Percentiles rank a stretch among this genome's conserved stretches.
Conservation (phyloP, 1,139 yeast genomes). For the Sugiyamaella pinicola region DNA sequence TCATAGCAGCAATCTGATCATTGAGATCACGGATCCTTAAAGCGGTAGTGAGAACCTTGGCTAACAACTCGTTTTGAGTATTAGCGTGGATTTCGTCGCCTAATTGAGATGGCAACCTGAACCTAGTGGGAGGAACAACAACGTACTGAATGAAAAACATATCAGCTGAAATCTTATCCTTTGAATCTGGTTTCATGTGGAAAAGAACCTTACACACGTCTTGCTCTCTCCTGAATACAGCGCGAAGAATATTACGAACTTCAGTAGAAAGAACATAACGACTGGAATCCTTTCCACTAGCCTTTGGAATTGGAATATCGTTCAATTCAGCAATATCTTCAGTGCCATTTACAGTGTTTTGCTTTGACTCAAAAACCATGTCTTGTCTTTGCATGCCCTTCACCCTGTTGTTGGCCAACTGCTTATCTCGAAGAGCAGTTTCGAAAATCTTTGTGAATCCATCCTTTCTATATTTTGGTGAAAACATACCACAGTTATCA, state of each 20-base stretch:
- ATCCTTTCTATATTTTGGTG: constrained; percentile 92
- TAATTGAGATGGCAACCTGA: constrained; percentile 92
- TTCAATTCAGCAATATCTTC: constrained; percentile 37
- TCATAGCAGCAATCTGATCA: constrained; percentile 55
- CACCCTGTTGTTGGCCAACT: constrained; percentile 72
- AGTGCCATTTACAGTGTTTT: constrained; percentile 34
- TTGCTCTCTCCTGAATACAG: constrained; percentile 70
- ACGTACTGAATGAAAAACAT: constrained; percentile 85
- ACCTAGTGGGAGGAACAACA: constrained; percentile 95
- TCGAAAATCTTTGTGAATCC: constrained; percentile 93
- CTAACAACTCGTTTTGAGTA: constrained; percentile 83
- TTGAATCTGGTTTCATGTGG: constrained; percentile 69
- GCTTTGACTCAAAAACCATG: constrained; percentile 52
- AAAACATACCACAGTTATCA: constrained; percentile 93
- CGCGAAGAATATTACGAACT: constrained; percentile 72
- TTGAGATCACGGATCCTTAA: constrained; percentile 84
- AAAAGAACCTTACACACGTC: constrained; percentile 52
- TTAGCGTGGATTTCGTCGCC: constrained; percentile 97
- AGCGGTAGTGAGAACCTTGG: constrained; percentile 77
- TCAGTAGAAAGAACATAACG: constrained; percentile 88
- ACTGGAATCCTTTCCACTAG: constrained; percentile 61
- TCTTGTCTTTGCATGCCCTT: constrained; percentile 77
- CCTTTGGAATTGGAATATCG: constrained; percentile 45
- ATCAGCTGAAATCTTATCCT: constrained; percentile 61
- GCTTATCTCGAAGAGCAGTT: constrained; percentile 79